Percentiles rank a stretch among this genome's conserved stretches.
Conservation (phyloP, 2,329 filamentous ascomycete species). For the Apiospora malaysiana region DNA sequence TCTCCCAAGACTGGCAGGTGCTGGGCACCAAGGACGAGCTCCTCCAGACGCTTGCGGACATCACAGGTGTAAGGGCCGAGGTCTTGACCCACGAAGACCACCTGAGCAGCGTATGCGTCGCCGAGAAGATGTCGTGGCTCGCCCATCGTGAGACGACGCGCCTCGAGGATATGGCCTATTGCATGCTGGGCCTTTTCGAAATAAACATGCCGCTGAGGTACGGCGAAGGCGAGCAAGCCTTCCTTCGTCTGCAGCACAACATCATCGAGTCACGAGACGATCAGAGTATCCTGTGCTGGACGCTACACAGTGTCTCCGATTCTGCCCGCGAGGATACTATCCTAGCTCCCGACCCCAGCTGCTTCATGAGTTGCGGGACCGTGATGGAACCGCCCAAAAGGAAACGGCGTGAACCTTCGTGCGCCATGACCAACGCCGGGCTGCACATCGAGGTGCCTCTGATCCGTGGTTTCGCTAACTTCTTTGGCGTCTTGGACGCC, state of each 20-base stretch:
- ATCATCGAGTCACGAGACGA: background rate
- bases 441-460: constrained; percentile 1
- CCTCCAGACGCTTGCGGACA: background rate
- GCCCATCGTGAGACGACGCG: background rate
- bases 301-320: background rate
- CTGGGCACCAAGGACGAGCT: constrained; percentile 12
- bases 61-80: constrained; percentile 26
- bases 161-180: constrained; percentile 18
- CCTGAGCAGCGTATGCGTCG: constrained; percentile 28
- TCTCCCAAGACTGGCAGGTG: constrained; percentile 8
- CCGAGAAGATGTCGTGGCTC: constrained; percentile 15
- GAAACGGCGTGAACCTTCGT: background rate
- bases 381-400: background rate
- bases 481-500: background rate
- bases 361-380: background rate
- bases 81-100: constrained; percentile 28
- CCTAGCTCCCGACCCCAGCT: background rate
- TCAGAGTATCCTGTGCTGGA: constrained; percentile 1
- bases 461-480: background rate
- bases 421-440: background rate
- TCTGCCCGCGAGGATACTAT: background rate
- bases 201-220: constrained; percentile 19
- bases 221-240: constrained; percentile 10
- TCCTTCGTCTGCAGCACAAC: background rate
- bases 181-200: constrained; percentile 17